Base-by-base conservation (phyloP, 768 basidiomycete species). In the Termitomyces sp. region DNA sequence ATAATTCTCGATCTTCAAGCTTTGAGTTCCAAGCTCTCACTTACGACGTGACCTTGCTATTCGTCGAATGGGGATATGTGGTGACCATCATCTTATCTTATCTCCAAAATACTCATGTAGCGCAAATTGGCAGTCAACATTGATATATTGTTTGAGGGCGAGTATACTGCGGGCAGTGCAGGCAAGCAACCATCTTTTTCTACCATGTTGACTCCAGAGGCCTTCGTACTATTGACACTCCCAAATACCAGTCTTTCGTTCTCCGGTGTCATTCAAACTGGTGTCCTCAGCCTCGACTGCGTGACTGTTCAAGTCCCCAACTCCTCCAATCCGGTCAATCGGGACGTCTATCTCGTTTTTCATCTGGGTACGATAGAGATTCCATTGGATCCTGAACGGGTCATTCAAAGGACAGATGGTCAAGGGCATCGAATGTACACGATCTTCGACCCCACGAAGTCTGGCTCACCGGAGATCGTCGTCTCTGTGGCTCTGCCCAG, bases 281-380 rank as follows among this genome's bases (percentile, higher is more conserved):
- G 86, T 26, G 59, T 63, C 18, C 76, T 85, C 57, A 74, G 74
- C 28, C 74, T 90, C 49, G 81, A 88, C 68, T 88, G 86, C 66
- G 79, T 90, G 33, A 85, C 85, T 14, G 62, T 83, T 54, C 66
- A 74, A 28, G 65, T 72, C 54, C 74, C 71, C 28, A 66, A 71
- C n/a, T 62, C 68, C 20, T 56, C 67, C 22, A 57, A 61, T 38
- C 54, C 71, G 22, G 52, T 71, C 8, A 77, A 82, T 33, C 76
- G 78, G 47, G 83, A 86, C 61, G 79, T 87, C 54, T 90, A 84
- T 69, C 82, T 91, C 54, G 83, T 90, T 22, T 66, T 90, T 46
- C 78, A 78, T 36, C 66, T 89, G 16, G 78, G 81, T 57, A 41
- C 69, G 3, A 75, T 81, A 45, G 87, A 90, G 64, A 72, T 77